Conservation (phyloP, 768 basidiomycete genomes). For the Multifurca ochricompacta region DNA sequence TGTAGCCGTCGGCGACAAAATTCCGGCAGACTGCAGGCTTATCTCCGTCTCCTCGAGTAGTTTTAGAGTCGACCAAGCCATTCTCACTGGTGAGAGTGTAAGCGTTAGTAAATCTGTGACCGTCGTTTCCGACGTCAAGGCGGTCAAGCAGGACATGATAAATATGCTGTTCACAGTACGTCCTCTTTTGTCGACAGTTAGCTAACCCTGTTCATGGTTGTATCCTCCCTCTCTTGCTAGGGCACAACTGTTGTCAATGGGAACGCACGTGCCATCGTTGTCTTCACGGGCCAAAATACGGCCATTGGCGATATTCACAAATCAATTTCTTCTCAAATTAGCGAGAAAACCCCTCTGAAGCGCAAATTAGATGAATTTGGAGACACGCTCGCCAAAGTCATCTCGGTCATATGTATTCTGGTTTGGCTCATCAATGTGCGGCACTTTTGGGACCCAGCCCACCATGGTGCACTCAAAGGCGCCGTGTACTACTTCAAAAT, state of each 20-base stretch:
- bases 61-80: conserved; percentile 93
- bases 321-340: conserved; percentile 88
- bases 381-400: conserved; percentile 95
- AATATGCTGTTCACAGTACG: conserved; percentile 92
- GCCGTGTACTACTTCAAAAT: conserved; percentile 99
- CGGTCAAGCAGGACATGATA: conserved; percentile 97
- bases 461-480: conserved; percentile 84
- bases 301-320: conserved; percentile 98
- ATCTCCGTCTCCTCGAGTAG: conserved; percentile 86
- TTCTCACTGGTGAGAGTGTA: conserved; percentile 89
- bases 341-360: conserved; percentile 95
- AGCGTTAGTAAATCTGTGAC: conserved; percentile 78
- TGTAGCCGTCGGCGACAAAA: conserved; percentile 88
- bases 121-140: conserved; percentile 59
- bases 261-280: conserved; percentile 78
- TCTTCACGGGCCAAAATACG: conserved; percentile 77
- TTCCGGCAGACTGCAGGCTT: conserved; percentile 91
- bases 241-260: conserved; percentile 97
- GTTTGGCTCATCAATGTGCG: conserved; percentile 97
- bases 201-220: neutral
- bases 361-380: conserved; percentile 98
- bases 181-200: neutral
- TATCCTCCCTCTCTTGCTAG: conserved; percentile 31
- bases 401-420: conserved; percentile 91
- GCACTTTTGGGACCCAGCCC: conserved; percentile 93